phyloP scores from a whole-genome alignment of 2,329 filamentous ascomycete species.

The Thyridium curvatum region DNA sequence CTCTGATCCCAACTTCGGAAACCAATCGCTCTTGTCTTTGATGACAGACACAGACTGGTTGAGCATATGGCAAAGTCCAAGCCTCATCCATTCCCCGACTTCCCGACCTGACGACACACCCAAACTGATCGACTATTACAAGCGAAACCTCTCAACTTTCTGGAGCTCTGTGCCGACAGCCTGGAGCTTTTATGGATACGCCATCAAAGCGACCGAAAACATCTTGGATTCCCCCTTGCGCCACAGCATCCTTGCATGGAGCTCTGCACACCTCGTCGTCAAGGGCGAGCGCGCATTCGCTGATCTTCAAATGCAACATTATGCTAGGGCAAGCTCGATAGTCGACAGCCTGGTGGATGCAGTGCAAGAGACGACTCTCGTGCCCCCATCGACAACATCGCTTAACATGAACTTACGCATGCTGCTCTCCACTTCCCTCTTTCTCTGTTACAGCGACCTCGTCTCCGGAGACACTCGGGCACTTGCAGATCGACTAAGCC shows the following conservation, averaged over 20 bases:
- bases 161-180: constrained; percentile 3
- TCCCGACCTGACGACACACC: neutral
- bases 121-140: constrained; percentile 5
- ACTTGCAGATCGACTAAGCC: neutral
- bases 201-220: constrained; percentile 6
- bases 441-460: constrained; percentile 5
- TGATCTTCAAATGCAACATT: constrained; percentile 5
- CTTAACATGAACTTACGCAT: constrained; percentile 1
- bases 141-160: constrained; percentile 5
- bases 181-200: constrained; percentile 9
- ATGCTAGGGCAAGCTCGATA: constrained; percentile 2
- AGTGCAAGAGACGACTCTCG: no score
- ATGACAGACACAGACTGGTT: no score
- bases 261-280: constrained; percentile 5
- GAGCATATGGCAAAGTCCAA: no score
- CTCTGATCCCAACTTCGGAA: no score
- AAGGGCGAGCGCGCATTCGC: neutral
- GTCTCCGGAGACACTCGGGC: constrained; percentile 5
- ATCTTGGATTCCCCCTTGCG: constrained; percentile 6
- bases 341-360: neutral
- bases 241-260: constrained; percentile 8
- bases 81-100: no score
- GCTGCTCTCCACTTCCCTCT: constrained; percentile 4
- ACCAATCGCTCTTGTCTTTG: no score
- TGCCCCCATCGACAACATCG: no score